These are phyloP conservation scores for Erythrobasidium yunnanense DNA, from an alignment of 768 basidiomycete genomes.

Conservation along the genomic window DNA sequence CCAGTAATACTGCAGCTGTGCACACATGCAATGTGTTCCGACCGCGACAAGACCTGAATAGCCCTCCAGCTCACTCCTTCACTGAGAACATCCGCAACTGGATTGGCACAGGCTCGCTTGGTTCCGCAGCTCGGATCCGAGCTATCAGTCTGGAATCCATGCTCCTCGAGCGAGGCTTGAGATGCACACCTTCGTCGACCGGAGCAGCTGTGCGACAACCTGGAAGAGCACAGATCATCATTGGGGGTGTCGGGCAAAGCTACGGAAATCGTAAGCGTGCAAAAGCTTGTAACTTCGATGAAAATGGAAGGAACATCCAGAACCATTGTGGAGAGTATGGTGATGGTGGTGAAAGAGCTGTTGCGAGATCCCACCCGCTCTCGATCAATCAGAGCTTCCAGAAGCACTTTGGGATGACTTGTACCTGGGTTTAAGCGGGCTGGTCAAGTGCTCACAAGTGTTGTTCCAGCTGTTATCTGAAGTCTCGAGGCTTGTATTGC, in stretches of 20 bases:
- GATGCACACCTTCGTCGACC: background rate
- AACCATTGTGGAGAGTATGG: conserved; percentile 2
- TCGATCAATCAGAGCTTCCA: conserved; percentile 13
- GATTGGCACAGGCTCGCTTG: background rate
- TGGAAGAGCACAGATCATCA: background rate
- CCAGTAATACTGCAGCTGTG: background rate
- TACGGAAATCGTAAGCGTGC: background rate
- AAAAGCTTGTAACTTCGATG: conserved; percentile 13
- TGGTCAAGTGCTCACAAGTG: too few species aligned
- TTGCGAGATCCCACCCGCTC: background rate
- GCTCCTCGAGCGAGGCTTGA: background rate
- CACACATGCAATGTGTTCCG: conserved; percentile 27
- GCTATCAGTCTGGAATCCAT: background rate
- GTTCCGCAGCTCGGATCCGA: background rate
- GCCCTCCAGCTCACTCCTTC: conserved; percentile 12
- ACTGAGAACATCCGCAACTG: conserved; percentile 1
- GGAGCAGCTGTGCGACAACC: too few species aligned
- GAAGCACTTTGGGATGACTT: conserved; percentile 10
- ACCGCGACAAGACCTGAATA: background rate
- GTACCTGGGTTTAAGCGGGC: conserved; percentile 21
- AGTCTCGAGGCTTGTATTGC: too few species aligned
- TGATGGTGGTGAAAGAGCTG: background rate
- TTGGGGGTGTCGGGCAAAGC: conserved; percentile 10
- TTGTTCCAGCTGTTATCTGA: too few species aligned
- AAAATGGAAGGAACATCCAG: background rate